A percentile compares a stretch with the other conserved stretches of the same genome.
Conservation (phyloP, 1,139 yeast species). For the Hanseniaspora sp. region DNA sequence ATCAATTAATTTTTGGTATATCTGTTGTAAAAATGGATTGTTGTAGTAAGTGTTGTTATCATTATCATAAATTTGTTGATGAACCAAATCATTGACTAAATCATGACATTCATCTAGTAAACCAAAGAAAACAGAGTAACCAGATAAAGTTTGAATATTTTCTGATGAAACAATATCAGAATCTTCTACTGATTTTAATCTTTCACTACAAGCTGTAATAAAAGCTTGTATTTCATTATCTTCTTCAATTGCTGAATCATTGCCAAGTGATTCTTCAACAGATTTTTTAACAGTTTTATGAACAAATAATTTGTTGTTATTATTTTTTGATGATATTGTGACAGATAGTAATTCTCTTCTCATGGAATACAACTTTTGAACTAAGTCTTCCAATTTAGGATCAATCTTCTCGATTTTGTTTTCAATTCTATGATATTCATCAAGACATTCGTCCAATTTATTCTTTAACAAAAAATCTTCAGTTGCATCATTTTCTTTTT, state of each 20-base stretch:
- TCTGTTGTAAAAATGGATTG: constrained; percentile 7
- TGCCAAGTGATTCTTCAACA: constrained; percentile 33
- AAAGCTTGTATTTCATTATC: constrained; percentile 25
- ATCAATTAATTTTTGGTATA: constrained; percentile 44
- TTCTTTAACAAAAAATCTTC: constrained; percentile 48
- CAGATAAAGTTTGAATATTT: constrained; percentile 32
- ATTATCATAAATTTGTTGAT: constrained; percentile 37
- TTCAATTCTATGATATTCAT: constrained; percentile 44
- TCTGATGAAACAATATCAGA: constrained; percentile 33
- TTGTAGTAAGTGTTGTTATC: constrained; percentile 9
- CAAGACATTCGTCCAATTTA: constrained; percentile 49
- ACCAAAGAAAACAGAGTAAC: constrained; percentile 60
- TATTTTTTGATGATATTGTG: constrained; percentile 32
- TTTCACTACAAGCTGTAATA: neutral
- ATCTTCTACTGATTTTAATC: constrained; percentile 7
- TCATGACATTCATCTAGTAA: constrained; percentile 72
- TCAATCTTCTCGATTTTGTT: constrained; percentile 48
- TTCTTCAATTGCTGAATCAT: constrained; percentile 35
- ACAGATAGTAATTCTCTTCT: constrained; percentile 44
- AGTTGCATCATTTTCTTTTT: constrained; percentile 35
- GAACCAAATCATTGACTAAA: constrained; percentile 59
- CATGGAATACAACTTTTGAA: constrained; percentile 43
- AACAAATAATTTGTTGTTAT: constrained; percentile 11
- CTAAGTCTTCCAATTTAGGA: constrained; percentile 40
- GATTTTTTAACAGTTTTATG: constrained; percentile 22